Conservation (phyloP, 2,329 filamentous ascomycete species). For the Mycogone perniciosa region DNA sequence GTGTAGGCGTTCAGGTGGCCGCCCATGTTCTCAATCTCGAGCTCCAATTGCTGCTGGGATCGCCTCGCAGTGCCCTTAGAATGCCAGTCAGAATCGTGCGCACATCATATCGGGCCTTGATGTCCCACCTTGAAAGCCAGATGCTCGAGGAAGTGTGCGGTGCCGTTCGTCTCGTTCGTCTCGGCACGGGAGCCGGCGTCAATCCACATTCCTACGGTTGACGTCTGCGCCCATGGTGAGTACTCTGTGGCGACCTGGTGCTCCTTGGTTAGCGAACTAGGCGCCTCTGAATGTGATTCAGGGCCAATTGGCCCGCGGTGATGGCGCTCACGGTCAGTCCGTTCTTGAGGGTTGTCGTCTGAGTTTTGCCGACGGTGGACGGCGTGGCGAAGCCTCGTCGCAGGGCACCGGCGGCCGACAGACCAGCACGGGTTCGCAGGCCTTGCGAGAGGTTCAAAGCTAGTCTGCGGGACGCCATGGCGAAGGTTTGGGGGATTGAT, state of each 20-base stretch:
- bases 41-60: conserved; percentile 94
- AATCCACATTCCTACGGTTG: conserved; percentile 98
- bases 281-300: conserved; percentile 12
- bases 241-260: conserved; percentile 90
- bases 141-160: conserved; percentile 98
- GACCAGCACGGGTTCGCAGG: conserved; percentile 79
- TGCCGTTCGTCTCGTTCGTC: conserved; percentile 97
- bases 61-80: conserved; percentile 81
- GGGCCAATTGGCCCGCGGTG: conserved; percentile 33
- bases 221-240: conserved; percentile 96
- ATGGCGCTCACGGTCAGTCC: conserved; percentile 74
- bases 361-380: conserved; percentile 72
- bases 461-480: conserved; percentile 96
- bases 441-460: conserved; percentile 89
- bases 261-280: conserved; percentile 22
- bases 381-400: conserved; percentile 88
- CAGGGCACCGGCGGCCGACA: conserved; percentile 70
- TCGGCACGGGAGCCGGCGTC: conserved; percentile 97
- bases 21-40: conserved; percentile 99
- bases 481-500: conserved; percentile 44
- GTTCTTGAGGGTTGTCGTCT: conserved; percentile 95
- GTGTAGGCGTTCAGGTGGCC: conserved; percentile 99
- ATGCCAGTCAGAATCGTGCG: conserved; percentile 6
- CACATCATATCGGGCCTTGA: not conserved
- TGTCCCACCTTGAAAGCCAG: conserved; percentile 90